Base-by-base conservation (phyloP, 305 asterid genomes). In the Fraxinus nigra region DNA sequence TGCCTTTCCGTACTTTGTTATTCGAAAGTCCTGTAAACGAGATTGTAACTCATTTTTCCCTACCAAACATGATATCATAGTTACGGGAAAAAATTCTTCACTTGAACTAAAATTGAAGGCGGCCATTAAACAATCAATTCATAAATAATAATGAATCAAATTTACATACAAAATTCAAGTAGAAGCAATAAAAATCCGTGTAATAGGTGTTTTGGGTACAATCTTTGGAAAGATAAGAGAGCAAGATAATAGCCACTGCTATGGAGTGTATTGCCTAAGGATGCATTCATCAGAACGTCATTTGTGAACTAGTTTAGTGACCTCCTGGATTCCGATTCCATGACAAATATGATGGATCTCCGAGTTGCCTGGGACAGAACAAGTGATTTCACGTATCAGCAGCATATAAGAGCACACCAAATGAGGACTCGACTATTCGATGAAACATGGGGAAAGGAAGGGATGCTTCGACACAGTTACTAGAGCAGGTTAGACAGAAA, bases 241-340 rank as follows among this genome's bases (percentile, higher is more conserved):
- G n/a, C 35, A 26, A 65, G 73, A 65, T 28, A 9, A 65, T 13
- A 9, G 32, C 34, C 34, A 65, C 73, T 26, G 7, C 72, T 9
- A 65, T 11, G 32, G 3, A 65, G 72, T n/a, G n/a, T 10, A 63
- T 30, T 63, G 65, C 26, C 65, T 18, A 18, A 18, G 28, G 20
- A 18, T 8, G 28, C 33, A 3, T 63, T 8, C 72, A 24, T 33
- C 16, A 63, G 72, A 5, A 16, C 2, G 61, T 51, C 61, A 51
- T n/a, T 16, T 16, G 61, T 51, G 22, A 51, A 51, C 16, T 20
- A 5, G 38, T 69, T 30, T 70, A 97, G 83, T 88, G 98, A 37
- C 97, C 98, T 14, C 97, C 97, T 1, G 98, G 93, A 86, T 92
- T 94, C 89, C 94, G 87, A 84, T 93, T 97, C 99, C 99, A 97